Conservation (phyloP, 2,329 filamentous ascomycete species). For the Byssochlamys sp. region DNA sequence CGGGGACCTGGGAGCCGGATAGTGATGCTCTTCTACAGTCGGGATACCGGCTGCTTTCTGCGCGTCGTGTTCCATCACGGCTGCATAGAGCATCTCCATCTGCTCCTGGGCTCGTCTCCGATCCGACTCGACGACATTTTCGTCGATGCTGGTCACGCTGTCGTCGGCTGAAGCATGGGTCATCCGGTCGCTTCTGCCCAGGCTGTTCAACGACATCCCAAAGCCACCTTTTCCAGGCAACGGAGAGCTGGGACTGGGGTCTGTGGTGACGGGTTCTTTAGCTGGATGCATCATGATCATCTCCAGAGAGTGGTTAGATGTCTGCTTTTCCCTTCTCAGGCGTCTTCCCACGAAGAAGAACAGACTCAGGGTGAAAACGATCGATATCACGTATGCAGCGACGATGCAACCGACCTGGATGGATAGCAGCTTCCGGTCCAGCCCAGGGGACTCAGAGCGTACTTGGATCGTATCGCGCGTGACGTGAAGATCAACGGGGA, state of each 20-base stretch:
- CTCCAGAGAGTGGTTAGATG: slow-evolving; percentile 43
- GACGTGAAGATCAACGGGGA: slow-evolving; percentile 12
- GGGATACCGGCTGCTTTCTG: slow-evolving; percentile 28
- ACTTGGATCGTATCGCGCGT: slow-evolving; percentile 52
- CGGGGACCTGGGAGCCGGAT: slow-evolving; percentile 16
- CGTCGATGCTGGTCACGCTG: slow-evolving; percentile 65
- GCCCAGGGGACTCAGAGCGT: slow-evolving; percentile 48
- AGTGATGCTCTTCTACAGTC: slow-evolving; percentile 16
- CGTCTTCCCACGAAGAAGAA: slow-evolving; percentile 54
- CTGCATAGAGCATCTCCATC: slow-evolving; percentile 81
- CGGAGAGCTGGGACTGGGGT: slow-evolving; percentile 27
- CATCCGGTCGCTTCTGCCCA: slow-evolving; percentile 20
- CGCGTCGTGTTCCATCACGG: slow-evolving; percentile 80
- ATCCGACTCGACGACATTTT: slow-evolving; percentile 64
- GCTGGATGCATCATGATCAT: slow-evolving; percentile 44
- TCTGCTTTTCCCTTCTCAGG: slow-evolving; percentile 42
- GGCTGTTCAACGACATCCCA: slow-evolving; percentile 30
- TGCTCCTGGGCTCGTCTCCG: slow-evolving; percentile 66
- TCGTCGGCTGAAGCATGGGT: slow-evolving; percentile 42
- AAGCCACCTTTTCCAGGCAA: slow-evolving; percentile 29
- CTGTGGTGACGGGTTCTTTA: slow-evolving; percentile 18
- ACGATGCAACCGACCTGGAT: slow-evolving; percentile 75
- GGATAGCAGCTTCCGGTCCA: slow-evolving; percentile 59
- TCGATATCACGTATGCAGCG: slow-evolving; percentile 68
- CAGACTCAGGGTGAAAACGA: slow-evolving; percentile 61